These are phyloP conservation scores for Globisporangium heterothallicum DNA, from an alignment of 352 stramenopile species.

Conservation along the genomic window DNA sequence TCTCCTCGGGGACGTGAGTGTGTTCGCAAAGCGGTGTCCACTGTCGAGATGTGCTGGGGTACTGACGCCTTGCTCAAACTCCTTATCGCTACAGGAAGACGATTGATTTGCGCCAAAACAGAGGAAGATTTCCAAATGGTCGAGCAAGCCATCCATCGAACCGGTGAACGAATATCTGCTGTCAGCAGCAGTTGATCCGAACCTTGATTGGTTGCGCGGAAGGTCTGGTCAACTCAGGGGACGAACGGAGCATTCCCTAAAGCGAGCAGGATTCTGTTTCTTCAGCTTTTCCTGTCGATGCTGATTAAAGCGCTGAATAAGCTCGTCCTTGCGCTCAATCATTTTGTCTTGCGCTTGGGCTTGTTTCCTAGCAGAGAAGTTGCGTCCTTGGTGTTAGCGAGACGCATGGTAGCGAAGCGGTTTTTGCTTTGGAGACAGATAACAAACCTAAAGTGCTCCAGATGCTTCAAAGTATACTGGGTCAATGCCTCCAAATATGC, in stretches of 20 bases:
- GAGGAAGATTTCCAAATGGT: conserved; percentile 21
- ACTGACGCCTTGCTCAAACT: neutral
- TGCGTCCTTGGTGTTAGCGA: neutral
- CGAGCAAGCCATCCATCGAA: conserved; percentile 16
- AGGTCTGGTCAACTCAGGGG: conserved; percentile 17
- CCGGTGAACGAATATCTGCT: conserved; percentile 13
- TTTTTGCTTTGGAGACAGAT: conserved; percentile 7
- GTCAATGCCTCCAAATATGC: conserved; percentile 21
- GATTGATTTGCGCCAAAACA: conserved; percentile 20
- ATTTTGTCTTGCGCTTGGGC: conserved; percentile 37
- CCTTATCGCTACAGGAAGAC: conserved; percentile 12
- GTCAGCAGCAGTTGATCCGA: neutral
- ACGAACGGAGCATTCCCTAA: conserved; percentile 43
- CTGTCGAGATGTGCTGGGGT: neutral
- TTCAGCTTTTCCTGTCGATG: conserved; percentile 46
- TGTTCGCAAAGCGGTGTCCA: neutral
- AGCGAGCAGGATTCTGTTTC: conserved; percentile 27
- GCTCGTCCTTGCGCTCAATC: conserved; percentile 51
- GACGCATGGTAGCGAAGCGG: conserved; percentile 4
- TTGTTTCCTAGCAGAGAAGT: conserved; percentile 24
- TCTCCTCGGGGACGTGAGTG: conserved; percentile 19
- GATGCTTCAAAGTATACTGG: conserved; percentile 17
- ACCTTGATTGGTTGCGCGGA: neutral
- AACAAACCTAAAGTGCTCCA: conserved; percentile 21
- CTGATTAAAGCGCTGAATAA: conserved; percentile 56